phyloP scores from a whole-genome alignment of 495 filamentous ascomycete species.

The Cenococcum geophilum region DNA sequence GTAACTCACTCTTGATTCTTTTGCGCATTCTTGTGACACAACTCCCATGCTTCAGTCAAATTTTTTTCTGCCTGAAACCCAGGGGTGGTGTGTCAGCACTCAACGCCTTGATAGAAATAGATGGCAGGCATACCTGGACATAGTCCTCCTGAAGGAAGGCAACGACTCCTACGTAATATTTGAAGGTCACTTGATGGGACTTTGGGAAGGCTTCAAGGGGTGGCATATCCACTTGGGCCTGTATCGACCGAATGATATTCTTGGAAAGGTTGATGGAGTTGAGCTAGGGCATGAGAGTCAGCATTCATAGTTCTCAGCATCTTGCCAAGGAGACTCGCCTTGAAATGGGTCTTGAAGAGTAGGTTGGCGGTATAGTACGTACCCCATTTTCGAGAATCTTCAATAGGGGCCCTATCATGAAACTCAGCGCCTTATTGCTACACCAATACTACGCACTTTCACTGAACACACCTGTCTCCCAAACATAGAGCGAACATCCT shows the following conservation, averaged over 20 bases:
- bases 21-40: constrained; percentile 63
- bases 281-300: constrained; percentile 44
- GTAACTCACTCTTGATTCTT: constrained; percentile 72
- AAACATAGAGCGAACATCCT: constrained; percentile 82
- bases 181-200: constrained; percentile 90
- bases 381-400: constrained; percentile 94
- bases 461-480: constrained; percentile 65
- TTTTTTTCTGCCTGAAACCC: constrained; percentile 63
- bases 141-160: constrained; percentile 92
- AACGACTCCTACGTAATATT: constrained; percentile 89
- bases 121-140: constrained; percentile 47
- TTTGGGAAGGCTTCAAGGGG: constrained; percentile 66
- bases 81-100: constrained; percentile 2
- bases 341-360: constrained; percentile 97
- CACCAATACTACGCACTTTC: constrained; percentile 6
- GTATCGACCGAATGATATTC: constrained; percentile 75
- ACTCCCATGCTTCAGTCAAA: constrained; percentile 67
- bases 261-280: constrained; percentile 84
- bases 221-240: constrained; percentile 73
- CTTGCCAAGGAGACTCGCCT: constrained; percentile 39
- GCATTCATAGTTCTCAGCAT: neutral
- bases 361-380: constrained; percentile 89
- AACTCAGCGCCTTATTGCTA: neutral
- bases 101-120: neutral
- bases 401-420: constrained; percentile 50